Evolutionary conservation across 805 yeast species (phyloP).

Genomic region (Vanderwaltozyma polyspora): DNA sequence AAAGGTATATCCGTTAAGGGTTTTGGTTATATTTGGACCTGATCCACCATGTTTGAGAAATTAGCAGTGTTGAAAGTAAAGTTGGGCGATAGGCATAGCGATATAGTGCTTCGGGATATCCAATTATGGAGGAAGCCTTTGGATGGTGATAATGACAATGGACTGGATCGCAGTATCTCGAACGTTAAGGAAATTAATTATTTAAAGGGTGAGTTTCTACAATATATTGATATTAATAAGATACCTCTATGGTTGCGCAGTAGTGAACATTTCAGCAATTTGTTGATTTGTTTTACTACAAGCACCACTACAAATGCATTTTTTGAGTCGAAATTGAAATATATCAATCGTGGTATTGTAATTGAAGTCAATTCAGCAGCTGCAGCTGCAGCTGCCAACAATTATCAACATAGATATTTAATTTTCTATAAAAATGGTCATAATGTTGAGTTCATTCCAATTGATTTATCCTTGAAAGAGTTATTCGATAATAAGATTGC

Average conservation of each 20-base stretch:
- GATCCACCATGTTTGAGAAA: constrained; percentile 6
- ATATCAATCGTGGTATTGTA: constrained; percentile 17
- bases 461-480: constrained; percentile 3
- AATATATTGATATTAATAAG: constrained; percentile 14
- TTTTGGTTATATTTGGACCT: too few relatives aligned
- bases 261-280: background rate
- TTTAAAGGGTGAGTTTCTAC: constrained; percentile 11
- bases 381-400: background rate
- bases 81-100: constrained; percentile 13
- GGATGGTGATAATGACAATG: background rate
- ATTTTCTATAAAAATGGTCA: constrained; percentile 1
- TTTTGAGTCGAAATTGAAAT: constrained; percentile 19
- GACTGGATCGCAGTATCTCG: too few relatives aligned
- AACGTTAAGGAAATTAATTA: too few relatives aligned
- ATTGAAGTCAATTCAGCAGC: constrained; percentile 5
- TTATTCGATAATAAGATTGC: constrained; percentile 4
- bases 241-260: constrained; percentile 20
- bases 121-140: constrained; percentile 17
- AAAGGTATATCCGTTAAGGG: too few relatives aligned
- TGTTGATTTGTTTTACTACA: constrained; percentile 17
- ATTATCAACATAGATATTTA: background rate
- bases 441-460: constrained; percentile 2
- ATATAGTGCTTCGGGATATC: constrained; percentile 17
- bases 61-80: constrained; percentile 12
- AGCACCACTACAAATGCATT: constrained; percentile 20